phyloP scores from a whole-genome alignment of 169 alveolate genomes.

The Cyclospora cayetanensis region DNA sequence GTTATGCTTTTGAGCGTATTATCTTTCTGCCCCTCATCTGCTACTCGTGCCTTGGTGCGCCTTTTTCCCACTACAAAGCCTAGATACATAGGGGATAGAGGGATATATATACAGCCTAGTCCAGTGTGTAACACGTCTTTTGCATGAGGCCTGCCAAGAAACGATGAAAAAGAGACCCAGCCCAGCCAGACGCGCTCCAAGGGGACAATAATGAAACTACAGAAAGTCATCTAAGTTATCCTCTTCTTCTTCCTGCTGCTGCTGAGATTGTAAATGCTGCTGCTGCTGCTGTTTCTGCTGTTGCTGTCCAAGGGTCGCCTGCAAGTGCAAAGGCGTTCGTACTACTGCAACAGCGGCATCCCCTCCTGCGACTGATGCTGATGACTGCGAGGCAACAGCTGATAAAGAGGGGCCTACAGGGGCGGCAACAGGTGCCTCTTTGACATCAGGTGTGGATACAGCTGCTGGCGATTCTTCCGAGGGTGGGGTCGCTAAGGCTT shows the following conservation, averaged over 20 bases:
- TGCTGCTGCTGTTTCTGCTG: constrained; percentile 4
- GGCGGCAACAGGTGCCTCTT: neutral
- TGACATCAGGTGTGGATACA: neutral
- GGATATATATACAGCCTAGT: neutral
- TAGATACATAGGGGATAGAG: neutral
- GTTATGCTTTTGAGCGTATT: neutral
- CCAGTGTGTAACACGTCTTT: neutral
- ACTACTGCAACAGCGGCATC: constrained; percentile 11
- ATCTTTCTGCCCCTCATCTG: neutral
- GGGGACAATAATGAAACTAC: neutral
- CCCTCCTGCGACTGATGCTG: no score
- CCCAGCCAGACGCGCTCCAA: no score
- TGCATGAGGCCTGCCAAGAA: neutral
- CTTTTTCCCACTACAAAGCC: neutral
- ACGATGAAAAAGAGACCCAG: neutral
- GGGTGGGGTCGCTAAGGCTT: neutral
- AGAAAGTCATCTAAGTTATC: constrained; percentile 20
- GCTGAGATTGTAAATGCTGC: constrained; percentile 5
- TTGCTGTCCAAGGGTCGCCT: neutral
- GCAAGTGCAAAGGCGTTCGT: constrained; percentile 10
- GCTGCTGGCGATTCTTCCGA: neutral
- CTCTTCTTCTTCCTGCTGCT: constrained; percentile 18
- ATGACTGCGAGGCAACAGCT: no score
- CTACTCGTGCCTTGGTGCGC: neutral
- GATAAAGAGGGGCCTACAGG: neutral